Evolutionary conservation across 164 flowering plant species (phyloP).

Genomic region (Platanus orientalis): DNA sequence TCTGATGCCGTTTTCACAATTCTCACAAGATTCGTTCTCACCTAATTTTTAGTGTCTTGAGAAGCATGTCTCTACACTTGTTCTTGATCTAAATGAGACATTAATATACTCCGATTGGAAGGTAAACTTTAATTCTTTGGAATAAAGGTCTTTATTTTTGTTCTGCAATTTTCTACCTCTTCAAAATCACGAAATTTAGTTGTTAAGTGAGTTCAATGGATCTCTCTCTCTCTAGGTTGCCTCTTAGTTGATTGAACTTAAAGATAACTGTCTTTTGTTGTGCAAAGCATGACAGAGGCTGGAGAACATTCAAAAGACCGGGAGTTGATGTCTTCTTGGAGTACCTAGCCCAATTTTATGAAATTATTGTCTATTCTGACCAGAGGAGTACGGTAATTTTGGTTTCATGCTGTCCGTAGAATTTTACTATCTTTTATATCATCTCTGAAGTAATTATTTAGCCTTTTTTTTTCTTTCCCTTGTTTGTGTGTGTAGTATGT

Average conservation of each 20-base stretch:
- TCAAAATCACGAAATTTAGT: not conserved
- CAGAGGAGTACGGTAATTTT: constrained; percentile 57
- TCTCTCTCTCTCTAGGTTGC: too few relatives aligned
- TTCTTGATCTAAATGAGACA: constrained; percentile 89
- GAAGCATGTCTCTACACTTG: constrained; percentile 82
- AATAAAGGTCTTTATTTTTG: not conserved
- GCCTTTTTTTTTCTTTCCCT: not conserved
- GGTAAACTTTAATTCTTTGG: constrained; percentile 31
- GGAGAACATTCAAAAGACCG: constrained; percentile 95
- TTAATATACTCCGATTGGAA: constrained; percentile 85
- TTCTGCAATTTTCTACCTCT: not conserved
- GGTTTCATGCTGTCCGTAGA: not conserved
- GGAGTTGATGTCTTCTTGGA: constrained; percentile 92
- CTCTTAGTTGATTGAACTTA: too few relatives aligned
- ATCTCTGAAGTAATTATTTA: too few relatives aligned
- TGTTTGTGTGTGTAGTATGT: constrained; percentile 73
- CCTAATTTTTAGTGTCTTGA: too few relatives aligned
- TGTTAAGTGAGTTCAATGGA: too few relatives aligned
- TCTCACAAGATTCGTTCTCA: too few relatives aligned
- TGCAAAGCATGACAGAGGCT: constrained; percentile 86
- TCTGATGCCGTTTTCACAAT: too few relatives aligned
- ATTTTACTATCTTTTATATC: too few relatives aligned
- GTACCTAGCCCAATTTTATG: constrained; percentile 77
- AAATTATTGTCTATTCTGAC: constrained; percentile 82
- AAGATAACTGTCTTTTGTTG: not conserved